phyloP scores from a whole-genome alignment of 1,139 yeast genomes.

The Candida sanyaensis region DNA sequence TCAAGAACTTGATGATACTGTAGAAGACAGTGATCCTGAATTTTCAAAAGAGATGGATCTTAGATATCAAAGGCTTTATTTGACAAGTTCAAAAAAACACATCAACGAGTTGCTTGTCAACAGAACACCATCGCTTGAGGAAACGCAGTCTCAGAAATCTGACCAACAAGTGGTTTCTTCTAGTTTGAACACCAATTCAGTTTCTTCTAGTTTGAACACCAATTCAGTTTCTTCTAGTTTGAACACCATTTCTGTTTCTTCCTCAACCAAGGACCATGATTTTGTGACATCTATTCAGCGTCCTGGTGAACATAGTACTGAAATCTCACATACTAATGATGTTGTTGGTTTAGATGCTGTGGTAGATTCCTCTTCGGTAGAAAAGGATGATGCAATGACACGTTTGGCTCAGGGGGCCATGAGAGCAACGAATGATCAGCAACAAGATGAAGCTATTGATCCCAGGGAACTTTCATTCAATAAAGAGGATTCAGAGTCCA shows the following conservation, averaged over 20 bases:
- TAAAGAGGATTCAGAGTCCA: no score
- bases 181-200: background rate
- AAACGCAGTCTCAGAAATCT: background rate
- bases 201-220: background rate
- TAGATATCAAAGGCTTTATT: background rate
- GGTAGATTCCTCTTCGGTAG: no score
- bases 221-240: background rate
- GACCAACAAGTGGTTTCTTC: background rate
- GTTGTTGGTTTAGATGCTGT: no score
- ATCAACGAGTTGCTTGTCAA: background rate
- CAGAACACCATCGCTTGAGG: no score
- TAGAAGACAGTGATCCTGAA: constrained; percentile 13
- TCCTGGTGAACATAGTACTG: background rate
- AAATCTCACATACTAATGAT: no score
- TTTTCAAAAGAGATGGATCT: constrained; percentile 9
- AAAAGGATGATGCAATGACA: no score
- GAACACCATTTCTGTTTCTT: background rate
- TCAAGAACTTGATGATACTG: background rate
- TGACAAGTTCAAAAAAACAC: background rate
- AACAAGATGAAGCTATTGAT: no score
- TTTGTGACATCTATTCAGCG: background rate
- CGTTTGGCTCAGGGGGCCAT: no score
- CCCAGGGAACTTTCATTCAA: no score
- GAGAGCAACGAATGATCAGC: no score
- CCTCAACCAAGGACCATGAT: background rate